phyloP scores from a whole-genome alignment of 441 rosid genomes.

The Capsella rubella region DNA sequence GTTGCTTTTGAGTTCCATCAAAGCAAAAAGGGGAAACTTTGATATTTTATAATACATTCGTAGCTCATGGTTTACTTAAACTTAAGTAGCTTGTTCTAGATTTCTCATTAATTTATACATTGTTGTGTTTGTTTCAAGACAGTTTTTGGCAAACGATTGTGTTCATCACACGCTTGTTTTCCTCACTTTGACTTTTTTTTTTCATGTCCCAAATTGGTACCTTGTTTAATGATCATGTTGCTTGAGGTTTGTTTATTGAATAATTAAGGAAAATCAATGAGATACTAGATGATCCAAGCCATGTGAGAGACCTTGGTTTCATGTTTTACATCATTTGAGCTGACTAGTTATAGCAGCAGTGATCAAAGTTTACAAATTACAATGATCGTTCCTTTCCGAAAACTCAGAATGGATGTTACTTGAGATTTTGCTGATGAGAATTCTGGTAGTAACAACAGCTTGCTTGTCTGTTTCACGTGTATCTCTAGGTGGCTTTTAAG shows the following conservation, averaged over 20 bases:
- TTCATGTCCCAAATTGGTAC: neutral
- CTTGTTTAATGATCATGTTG: slow-evolving; percentile 15
- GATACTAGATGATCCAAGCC: neutral
- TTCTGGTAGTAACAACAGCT: slow-evolving; percentile 20
- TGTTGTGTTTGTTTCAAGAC: neutral
- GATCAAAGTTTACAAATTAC: slow-evolving; percentile 14
- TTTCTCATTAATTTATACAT: too few relatives aligned
- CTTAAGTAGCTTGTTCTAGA: neutral
- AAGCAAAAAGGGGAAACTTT: neutral
- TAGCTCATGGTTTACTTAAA: slow-evolving; percentile 7
- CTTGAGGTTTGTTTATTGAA: neutral
- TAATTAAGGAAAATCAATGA: neutral
- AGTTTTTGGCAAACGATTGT: slow-evolving; percentile 27
- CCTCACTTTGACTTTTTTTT: slow-evolving; percentile 20
- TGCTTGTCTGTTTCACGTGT: slow-evolving; percentile 21
- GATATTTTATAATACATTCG: neutral
- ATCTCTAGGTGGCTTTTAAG: slow-evolving; percentile 87
- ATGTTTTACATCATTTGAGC: slow-evolving; percentile 16
- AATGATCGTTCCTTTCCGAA: slow-evolving; percentile 7
- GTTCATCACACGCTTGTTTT: slow-evolving; percentile 19
- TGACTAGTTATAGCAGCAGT: slow-evolving; percentile 14
- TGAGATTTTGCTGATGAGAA: slow-evolving; percentile 1
- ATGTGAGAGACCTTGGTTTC: slow-evolving; percentile 7
- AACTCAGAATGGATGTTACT: neutral
- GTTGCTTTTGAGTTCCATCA: slow-evolving; percentile 36